These are phyloP conservation scores for Athelia sp. DNA, from an alignment of 1,284 basidiomycete genomes.

Conservation along the genomic window DNA sequence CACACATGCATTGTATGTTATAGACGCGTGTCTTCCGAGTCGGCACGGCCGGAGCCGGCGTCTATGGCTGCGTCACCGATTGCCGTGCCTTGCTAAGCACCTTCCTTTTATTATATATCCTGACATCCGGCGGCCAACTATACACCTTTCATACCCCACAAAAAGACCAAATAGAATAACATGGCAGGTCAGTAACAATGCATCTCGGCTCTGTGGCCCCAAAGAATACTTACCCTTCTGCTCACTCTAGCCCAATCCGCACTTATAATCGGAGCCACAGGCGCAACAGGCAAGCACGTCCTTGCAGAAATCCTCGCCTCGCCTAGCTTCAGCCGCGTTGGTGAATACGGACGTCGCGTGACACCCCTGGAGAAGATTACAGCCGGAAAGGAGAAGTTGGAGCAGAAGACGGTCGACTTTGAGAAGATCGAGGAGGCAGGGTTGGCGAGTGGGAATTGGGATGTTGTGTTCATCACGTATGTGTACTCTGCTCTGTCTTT, in stretches of 20 bases:
- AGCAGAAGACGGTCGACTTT: slow-evolving; percentile 62
- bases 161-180: neutral
- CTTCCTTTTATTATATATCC: too few relatives aligned
- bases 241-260: slow-evolving; percentile 28
- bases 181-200: neutral
- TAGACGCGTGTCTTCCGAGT: too few relatives aligned
- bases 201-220: neutral
- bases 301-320: slow-evolving; percentile 53
- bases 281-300: slow-evolving; percentile 52
- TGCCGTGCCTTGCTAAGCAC: too few relatives aligned
- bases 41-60: too few relatives aligned
- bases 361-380: slow-evolving; percentile 36
- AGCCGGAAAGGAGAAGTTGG: slow-evolving; percentile 41
- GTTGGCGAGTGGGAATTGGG: slow-evolving; percentile 45
- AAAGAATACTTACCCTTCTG: neutral
- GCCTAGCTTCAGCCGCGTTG: slow-evolving; percentile 48
- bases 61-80: too few relatives aligned
- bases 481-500: slow-evolving; percentile 22
- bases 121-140: too few relatives aligned
- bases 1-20: too few relatives aligned
- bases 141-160: too few relatives aligned
- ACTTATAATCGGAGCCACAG: slow-evolving; percentile 63
- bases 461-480: slow-evolving; percentile 58
- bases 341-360: slow-evolving; percentile 59
- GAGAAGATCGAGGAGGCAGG: slow-evolving; percentile 49